phyloP scores from a whole-genome alignment of 192 early-diverging fungal species.

The Podochytrium sp. region DNA sequence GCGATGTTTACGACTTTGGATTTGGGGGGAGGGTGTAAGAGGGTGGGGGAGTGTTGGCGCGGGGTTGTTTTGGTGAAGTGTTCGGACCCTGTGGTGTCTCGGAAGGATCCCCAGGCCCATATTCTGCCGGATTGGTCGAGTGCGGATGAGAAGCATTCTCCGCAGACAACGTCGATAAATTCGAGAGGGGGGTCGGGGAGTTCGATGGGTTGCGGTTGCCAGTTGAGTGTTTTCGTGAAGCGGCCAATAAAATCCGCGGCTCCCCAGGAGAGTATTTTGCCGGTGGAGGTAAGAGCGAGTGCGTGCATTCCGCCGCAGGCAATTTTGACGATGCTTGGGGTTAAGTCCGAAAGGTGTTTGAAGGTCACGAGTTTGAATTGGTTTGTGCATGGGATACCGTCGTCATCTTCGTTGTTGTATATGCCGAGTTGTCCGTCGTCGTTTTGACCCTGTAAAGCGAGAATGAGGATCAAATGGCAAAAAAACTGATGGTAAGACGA shows the following conservation, averaged over 20 bases:
- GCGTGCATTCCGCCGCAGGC: conserved; percentile 29
- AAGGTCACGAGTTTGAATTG: conserved; percentile 24
- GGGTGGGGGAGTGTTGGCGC: not conserved
- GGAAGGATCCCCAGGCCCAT: conserved; percentile 38
- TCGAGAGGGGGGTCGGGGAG: not conserved
- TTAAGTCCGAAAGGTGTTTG: not conserved
- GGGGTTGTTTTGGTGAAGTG: not conserved
- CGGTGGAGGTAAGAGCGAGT: conserved; percentile 7
- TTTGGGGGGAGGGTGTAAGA: not conserved
- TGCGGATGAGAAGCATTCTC: conserved; percentile 24
- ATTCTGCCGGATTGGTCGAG: conserved; percentile 16
- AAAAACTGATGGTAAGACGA: no score
- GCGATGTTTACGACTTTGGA: not conserved
- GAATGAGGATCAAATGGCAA: no score
- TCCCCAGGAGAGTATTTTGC: conserved; percentile 27
- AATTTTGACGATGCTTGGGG: conserved; percentile 4
- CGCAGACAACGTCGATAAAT: conserved; percentile 19
- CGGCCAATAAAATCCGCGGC: conserved; percentile 25
- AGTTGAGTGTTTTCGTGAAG: not conserved
- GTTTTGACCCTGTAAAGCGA: conserved; percentile 20
- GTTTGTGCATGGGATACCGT: conserved; percentile 24
- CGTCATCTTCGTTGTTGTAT: conserved; percentile 5
- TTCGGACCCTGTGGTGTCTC: not conserved
- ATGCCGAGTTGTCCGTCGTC: conserved; percentile 39
- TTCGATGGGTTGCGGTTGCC: conserved; percentile 3